Evolutionary conservation across 805 yeast species (phyloP), one percentile per base, ranked within the genome.

Genomic region (Cyberlindnera mycetangii): DNA sequence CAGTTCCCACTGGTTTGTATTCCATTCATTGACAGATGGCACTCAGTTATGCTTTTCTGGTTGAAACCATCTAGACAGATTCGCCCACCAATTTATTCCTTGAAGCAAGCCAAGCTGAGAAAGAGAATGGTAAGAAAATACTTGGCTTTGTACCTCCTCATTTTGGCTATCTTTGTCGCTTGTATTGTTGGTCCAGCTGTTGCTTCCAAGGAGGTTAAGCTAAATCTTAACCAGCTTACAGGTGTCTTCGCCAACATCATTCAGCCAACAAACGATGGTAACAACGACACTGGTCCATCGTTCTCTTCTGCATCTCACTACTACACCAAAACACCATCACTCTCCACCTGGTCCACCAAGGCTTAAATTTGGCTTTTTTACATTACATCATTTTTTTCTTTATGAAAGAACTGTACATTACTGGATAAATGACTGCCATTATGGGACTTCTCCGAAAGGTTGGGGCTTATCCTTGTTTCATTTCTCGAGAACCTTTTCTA

Each of bases 21-120:
- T 60, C 99, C 99, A 61, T 75, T 79, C 67, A 72, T 89, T 67
- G 99, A 93, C 72, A 87, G 87, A 74, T 89, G 96, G 96, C 99
- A 93, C 70, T 92, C 99, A 37, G 83, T 89, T 68, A 85, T 92
- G 95, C 76, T 93, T 70, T 93, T 93, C 84, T 93, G 99, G 99
- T 84, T 95, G 71, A 87, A 89, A 67, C 99, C 99, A 46, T 76
- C 93, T 51, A 84, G 95, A 72, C 96, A 89, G 73, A 90, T 93
- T 63, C 86, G 98, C 70, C 97, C 97, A 50, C 98, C 99, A 60
- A 89, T 93, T 65, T 90, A 89, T 72, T 89, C 98, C 16, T 75
- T 92, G 72, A 93, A 93, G 72, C 98, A 93, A 74, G 92, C 95
- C 46, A 84, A 88, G 72, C 81, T 90, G 68, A 85, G 99, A 69